Evolutionary conservation across 163 green algal species (phyloP), one percentile per base, ranked within the genome.

Genomic region (Chlorella variabilis): DNA sequence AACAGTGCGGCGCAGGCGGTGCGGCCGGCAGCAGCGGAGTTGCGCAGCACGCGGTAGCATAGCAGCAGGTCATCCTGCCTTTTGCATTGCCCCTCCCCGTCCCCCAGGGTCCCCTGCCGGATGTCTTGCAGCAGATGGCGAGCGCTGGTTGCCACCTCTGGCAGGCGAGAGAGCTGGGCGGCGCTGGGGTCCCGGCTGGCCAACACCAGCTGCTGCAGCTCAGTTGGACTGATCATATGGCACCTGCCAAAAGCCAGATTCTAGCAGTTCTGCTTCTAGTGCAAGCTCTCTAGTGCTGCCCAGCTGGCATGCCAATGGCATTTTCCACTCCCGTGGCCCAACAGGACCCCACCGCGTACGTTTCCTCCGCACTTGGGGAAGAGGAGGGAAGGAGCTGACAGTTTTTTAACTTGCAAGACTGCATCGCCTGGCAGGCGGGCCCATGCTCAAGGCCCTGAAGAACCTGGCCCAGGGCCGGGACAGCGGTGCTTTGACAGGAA

Each of bases 41-140:
- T 86, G 63, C 81, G 75, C 34, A 82, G 17, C 2, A 73, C 66
- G 25, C 81, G 49, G 34, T 80, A 56, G 34, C 39, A 49, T 4
- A 69, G 71, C 66, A 82, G 42, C 39, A 85, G 62, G 39, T 59
- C 27, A 4, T 69, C 3, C 36, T 78, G 71, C 71, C 38, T 36
- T 6, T 21, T 38, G 17, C 34, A 25, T 6, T 41, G 68, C 68
- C 23, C 20, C 27, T 51, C 9, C 34, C 34, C 66, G 25, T 74
- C 39, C 4, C 6, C 38, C 6, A 1, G 15, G 20, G 18, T 29
- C 20, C 18, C 20, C 20, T 67, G n/a, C 29, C n/a, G n/a, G 6
- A 38, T 21, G 3, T 4, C 3, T 17, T 67, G 59, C 59, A 67
- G 42, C 15, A 29, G 7, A 0, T 27, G 29, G 7, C 13, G 8